Base-by-base conservation (phyloP, 1,284 basidiomycete genomes). In the Puccinia novopanici region DNA sequence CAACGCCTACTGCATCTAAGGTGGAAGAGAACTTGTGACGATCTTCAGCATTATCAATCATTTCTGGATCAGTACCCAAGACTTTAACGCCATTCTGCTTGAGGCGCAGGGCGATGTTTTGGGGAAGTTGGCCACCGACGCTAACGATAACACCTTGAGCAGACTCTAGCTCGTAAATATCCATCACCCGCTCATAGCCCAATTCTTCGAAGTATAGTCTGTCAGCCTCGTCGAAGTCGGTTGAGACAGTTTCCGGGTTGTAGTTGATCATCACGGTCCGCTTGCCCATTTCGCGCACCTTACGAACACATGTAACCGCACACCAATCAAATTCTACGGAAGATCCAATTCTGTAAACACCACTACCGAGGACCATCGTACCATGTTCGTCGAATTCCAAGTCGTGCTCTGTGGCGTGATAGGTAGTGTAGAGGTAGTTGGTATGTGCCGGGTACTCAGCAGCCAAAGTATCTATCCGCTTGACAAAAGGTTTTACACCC, bases 291-390 rank as follows among this genome's bases (percentile, higher is more conserved):
- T 92, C 90, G 83, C 95, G 89, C 83, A 99, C 90, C 85, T 92
- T 92, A 82, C 97, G 90, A 57, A 95, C 94, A 86, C 95, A 98
- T 3, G 95, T 98, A 73, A 99, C 97, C 45, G 97, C 97, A 86
- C 97, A 99, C 97, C 97, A 99, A 87, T 99, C 97, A 86, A 99
- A 99, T 88, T 99, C 97, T 85, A 99, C 97, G 82, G 93, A 96
- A 86, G 91, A 93, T 78, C 97, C 97, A 84, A 99, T 99, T 81
- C 97, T 91, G 88, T 99, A 99, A 42, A 99, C 97, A 84, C 97
- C 97, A 81, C 92, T 94, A 65, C 97, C 97, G n/a, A 99, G 91
- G 45, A 99, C 96, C 93, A 99, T 98, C 40, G 95, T 98, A 70
- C 97, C 97, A 83, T 97, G 90, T 84, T 98, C 97, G 86, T 97